These are phyloP conservation scores for Lipomyces starkeyi DNA, from an alignment of 805 yeast species.

Conservation along the genomic window DNA sequence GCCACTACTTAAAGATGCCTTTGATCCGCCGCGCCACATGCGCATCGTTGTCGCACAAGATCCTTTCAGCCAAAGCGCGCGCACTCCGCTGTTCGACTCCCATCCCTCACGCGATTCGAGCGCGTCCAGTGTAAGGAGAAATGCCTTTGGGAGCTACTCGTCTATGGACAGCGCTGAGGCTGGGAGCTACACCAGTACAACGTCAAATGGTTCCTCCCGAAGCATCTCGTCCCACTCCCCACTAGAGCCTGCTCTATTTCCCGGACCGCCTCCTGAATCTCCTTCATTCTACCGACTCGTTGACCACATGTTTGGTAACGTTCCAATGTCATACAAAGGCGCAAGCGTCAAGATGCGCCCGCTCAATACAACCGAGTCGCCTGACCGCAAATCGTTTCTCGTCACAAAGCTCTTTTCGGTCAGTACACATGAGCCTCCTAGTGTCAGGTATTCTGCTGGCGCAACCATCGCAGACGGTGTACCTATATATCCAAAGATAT, in stretches of 20 bases:
- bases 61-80: neutral
- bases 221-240: neutral
- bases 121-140: neutral
- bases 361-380: neutral
- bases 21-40: slow-evolving; percentile 11
- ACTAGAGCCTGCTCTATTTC: neutral
- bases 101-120: neutral
- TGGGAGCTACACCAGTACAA: neutral
- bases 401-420: slow-evolving; percentile 11
- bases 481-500: neutral
- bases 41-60: slow-evolving; percentile 12
- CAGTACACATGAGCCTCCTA: neutral
- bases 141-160: slow-evolving; percentile 10
- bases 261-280: slow-evolving; percentile 14
- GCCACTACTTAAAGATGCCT: neutral
- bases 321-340: slow-evolving; percentile 8
- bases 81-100: slow-evolving; percentile 10
- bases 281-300: slow-evolving; percentile 11
- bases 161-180: slow-evolving; percentile 5
- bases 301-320: slow-evolving; percentile 10
- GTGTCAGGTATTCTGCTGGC: neutral
- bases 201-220: neutral
- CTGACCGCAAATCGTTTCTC: slow-evolving; percentile 1
- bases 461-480: neutral
- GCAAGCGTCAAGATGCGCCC: slow-evolving; percentile 9